A percentile compares a stretch with the other conserved stretches of the same genome.
phyloP scores from a whole-genome alignment of 495 filamentous ascomycete species.

The Aspergillus panamensis region DNA sequence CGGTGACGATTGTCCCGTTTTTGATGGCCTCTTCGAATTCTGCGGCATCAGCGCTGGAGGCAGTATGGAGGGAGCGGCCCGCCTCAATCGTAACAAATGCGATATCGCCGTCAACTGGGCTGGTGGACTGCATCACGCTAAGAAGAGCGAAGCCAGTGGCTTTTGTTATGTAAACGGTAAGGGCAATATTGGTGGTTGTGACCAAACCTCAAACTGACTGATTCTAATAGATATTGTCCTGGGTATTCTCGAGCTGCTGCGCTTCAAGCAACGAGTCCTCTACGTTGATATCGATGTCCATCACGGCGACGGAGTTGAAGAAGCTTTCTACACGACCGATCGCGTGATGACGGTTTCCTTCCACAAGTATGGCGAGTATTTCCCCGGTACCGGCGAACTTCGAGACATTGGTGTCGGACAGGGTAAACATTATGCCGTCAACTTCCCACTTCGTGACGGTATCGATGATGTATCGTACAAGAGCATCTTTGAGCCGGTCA shows the following conservation, averaged over 20 bases:
- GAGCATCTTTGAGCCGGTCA: constrained; percentile 92
- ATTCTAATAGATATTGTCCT: constrained; percentile 78
- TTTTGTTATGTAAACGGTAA: constrained; percentile 98
- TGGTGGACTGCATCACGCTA: constrained; percentile 94
- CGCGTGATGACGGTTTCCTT: constrained; percentile 98
- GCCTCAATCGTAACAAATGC: constrained; percentile 89
- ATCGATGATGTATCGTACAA: constrained; percentile 93
- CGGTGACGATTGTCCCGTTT: constrained; percentile 96
- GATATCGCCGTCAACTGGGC: constrained; percentile 99
- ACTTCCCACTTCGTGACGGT: constrained; percentile 93
- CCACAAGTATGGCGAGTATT: constrained; percentile 99
- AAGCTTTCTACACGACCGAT: constrained; percentile 96
- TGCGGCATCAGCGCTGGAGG: constrained; percentile 96
- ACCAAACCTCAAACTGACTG: constrained; percentile 11
- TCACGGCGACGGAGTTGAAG: constrained; percentile 96
- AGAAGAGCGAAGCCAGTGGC: constrained; percentile 92
- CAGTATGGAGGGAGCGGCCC: constrained; percentile 93
- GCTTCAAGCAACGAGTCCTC: constrained; percentile 87
- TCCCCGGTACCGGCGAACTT: constrained; percentile 94
- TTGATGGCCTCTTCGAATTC: constrained; percentile 97
- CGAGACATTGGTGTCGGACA: constrained; percentile 90
- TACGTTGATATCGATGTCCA: constrained; percentile 99
- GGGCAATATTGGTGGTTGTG: neutral
- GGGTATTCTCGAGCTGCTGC: constrained; percentile 91
- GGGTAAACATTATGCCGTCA: constrained; percentile 93